Evolutionary conservation across 257 asterid genomes (phyloP).

Genomic region (Plantago major): DNA sequence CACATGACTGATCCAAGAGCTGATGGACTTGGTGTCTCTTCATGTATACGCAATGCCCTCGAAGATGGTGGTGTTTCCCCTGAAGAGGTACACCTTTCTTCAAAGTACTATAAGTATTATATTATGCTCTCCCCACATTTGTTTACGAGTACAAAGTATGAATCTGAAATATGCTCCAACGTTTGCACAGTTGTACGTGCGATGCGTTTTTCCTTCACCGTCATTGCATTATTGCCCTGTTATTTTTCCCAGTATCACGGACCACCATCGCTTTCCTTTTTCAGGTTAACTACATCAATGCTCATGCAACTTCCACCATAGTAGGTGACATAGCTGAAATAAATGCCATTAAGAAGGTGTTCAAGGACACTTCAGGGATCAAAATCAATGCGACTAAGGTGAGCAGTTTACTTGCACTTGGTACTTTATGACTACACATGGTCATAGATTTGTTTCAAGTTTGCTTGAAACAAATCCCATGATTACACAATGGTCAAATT

Average conservation of each 20-base stretch:
- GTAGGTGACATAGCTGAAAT: conserved; percentile 63
- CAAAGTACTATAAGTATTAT: background rate
- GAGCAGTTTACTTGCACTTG: conserved; percentile 18
- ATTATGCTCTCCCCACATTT: background rate
- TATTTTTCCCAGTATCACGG: no score
- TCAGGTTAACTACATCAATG: conserved; percentile 68
- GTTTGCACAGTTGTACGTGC: no score
- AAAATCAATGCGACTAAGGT: conserved; percentile 93
- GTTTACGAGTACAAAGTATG: background rate
- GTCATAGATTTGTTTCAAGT: background rate
- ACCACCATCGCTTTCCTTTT: conserved; percentile 11
- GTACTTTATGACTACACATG: background rate
- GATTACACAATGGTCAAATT: background rate
- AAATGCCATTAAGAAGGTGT: conserved; percentile 55
- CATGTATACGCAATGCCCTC: conserved; percentile 74
- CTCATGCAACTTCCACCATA: conserved; percentile 60
- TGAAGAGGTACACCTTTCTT: conserved; percentile 58
- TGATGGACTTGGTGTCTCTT: conserved; percentile 96
- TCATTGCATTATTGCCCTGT: no score
- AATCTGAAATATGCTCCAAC: background rate
- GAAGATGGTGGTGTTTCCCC: conserved; percentile 89
- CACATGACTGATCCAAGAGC: conserved; percentile 99
- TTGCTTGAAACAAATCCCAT: no score
- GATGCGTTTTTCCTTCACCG: no score
- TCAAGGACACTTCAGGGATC: conserved; percentile 50